Conservation (phyloP, 495 filamentous ascomycete species). For the Hyaloscypha hepaticicola region DNA sequence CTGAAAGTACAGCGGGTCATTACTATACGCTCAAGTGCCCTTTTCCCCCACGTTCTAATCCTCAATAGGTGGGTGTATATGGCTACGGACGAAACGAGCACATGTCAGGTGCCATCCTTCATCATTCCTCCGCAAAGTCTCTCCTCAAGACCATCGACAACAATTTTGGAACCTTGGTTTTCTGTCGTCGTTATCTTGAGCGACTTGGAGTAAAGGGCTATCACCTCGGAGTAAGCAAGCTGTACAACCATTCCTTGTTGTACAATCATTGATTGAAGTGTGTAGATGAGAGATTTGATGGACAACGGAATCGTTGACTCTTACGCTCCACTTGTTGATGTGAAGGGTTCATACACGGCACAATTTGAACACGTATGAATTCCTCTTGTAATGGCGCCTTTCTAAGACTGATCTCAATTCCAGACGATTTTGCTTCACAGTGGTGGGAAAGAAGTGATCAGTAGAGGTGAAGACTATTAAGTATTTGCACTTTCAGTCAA, state of each 20-base stretch:
- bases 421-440: constrained; percentile 85
- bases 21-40: no score
- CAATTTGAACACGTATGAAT: constrained; percentile 88
- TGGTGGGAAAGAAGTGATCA: constrained; percentile 89
- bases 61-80: constrained; percentile 60
- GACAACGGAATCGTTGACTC: constrained; percentile 81
- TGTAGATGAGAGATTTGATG: constrained; percentile 74
- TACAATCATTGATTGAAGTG: constrained; percentile 19
- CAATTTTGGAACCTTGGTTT: constrained; percentile 87
- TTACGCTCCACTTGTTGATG: constrained; percentile 84
- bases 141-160: constrained; percentile 84
- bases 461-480: constrained; percentile 84
- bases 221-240: constrained; percentile 66
- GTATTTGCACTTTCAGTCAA: background rate
- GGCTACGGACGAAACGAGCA: constrained; percentile 68
- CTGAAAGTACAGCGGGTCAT: no score
- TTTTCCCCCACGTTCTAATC: constrained; percentile 6
- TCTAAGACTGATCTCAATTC: background rate
- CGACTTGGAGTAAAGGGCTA: constrained; percentile 85
- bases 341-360: constrained; percentile 94
- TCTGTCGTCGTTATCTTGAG: constrained; percentile 82
- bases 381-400: background rate
- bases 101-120: constrained; percentile 63
- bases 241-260: background rate
- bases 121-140: constrained; percentile 74